Evolutionary conservation across 2,329 filamentous ascomycete species (phyloP), one percentile per base, ranked within the genome.

Genomic region (Cladosporium sp.): DNA sequence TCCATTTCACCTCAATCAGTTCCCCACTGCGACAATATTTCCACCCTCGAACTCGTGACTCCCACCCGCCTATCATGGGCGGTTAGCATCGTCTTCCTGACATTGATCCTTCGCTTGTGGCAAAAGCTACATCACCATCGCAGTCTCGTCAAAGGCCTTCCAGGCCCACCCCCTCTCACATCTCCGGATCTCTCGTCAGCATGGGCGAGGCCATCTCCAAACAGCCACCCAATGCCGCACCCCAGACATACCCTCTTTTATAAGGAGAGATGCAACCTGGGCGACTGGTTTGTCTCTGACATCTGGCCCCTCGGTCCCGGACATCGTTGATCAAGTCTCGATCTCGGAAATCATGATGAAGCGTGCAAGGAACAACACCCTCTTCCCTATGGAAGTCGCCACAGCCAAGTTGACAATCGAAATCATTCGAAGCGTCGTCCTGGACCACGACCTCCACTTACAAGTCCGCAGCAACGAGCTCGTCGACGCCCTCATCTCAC

Each of bases 251-350:
- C 32, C 53, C 66, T 17, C 62, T 65, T 1, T 62, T 65, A 9
- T 30, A 61, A 62, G 27, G 62, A 67, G 29, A 60, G 67, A 39
- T 70, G 70, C 51, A 52, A 68, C 17, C 59, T 73, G 3, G 60
- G 59, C 4, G 62, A 67, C 7, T 54, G 69, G 24, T 75, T 71
- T 58, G 75, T 75, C 53, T 45, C 76, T 3, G 73, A 77, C 53
- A 50, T 71, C 2, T 77, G 73, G 72, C 74, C 74, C 64, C 4
- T 65, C 70, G 45, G 64, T 69, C 4, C 66, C 70, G 0, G 50
- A 52, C 4, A 68, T 73, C 12, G 65, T 72, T 2, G 66, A 71
- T 9, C 62, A 66, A 20, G 61, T 59, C 9, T 32, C 59, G 9
- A 56, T 70, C 55, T 56, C 61, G 32, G 50, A 63, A 3, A 64